Percentiles rank a stretch among this genome's conserved stretches.
Evolutionary conservation across 1,139 yeast genomes (phyloP).

Genomic region (Pichia sp.): DNA sequence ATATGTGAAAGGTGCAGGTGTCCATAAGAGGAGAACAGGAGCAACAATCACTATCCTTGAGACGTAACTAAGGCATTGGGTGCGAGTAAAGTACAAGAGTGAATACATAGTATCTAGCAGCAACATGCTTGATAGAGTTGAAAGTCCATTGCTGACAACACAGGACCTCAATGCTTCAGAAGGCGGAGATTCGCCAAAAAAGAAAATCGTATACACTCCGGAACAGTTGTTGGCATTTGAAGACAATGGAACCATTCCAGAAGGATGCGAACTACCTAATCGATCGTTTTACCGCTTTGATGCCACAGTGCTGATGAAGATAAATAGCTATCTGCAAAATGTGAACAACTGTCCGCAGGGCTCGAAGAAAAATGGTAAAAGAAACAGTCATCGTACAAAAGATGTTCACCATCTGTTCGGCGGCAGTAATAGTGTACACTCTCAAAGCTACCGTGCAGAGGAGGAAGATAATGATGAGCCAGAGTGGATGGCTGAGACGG

Average conservation of each 20-base stretch:
- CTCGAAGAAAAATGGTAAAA: not conserved
- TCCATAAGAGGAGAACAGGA: not conserved
- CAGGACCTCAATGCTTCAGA: not conserved
- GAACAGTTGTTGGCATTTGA: slow-evolving; percentile 19
- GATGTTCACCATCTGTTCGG: not conserved
- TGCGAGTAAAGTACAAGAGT: not conserved
- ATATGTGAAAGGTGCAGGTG: not conserved
- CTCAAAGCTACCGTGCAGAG: not conserved
- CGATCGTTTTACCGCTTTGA: slow-evolving; percentile 25
- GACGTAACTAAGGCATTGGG: not conserved
- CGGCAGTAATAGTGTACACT: not conserved
- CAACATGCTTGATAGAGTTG: not conserved
- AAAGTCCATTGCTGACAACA: not conserved
- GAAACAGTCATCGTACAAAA: slow-evolving; percentile 2
- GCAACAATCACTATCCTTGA: not conserved
- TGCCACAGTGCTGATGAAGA: slow-evolving; percentile 11
- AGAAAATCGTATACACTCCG: slow-evolving; percentile 16
- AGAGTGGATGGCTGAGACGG: slow-evolving; percentile 31
- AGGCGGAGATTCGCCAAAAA: not conserved
- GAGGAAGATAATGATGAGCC: slow-evolving; percentile 21
- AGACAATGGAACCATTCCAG: slow-evolving; percentile 18
- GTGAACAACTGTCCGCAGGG: not conserved
- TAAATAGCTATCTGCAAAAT: slow-evolving; percentile 12
- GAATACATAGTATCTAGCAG: not conserved
- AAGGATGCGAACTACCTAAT: slow-evolving; percentile 21